Base-by-base conservation (phyloP, 2,329 filamentous ascomycete species). In the Venturia pyrina region DNA sequence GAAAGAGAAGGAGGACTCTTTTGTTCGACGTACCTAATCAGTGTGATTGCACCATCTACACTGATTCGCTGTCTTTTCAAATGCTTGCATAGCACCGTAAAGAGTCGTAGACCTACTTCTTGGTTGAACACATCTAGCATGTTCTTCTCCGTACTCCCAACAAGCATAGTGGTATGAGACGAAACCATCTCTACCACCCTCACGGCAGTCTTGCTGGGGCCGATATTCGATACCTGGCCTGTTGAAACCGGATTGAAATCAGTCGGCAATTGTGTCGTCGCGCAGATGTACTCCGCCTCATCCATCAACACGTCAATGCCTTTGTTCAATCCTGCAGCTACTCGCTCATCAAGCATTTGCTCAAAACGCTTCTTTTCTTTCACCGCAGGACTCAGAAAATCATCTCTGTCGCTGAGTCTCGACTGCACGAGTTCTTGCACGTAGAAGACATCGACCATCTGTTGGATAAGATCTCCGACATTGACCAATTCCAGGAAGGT, bases 401-500 rank as follows among this genome's bases (percentile, higher is more conserved):
- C 95, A 74, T 96, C 96, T 56, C 90, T 87, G 74, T 98, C 93
- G 1, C 89, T 89, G 64, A 99, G 87, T 71, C 90, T 90, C 17
- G 89, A 85, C 0, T 86, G 85, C 6, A 92, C 87, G 37, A 99
- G 84, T 78, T 99, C 95, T 78, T 98, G 95, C 74, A 96, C 90
- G 77, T 96, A 99, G 75, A 99, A 99, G 43, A 99, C 92, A 74
- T 99, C 95, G 67, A 99, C 87, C 95, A 99, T 99, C 76, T 99
- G 95, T 67, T 96, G 91, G 71, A 99, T 99, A 66, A 99, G 82
- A 75, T 99, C 95, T 67, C 95, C 95, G 0, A 99, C 93, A 73
- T 99, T 99, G 75, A 99, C 95, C 37, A 99, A 85, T 78, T 99
- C 95, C 68, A 99, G 86, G 72, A 99, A 99, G 0, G 91, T 97